phyloP scores from a whole-genome alignment of 2,329 filamentous ascomycete genomes.

The Cercospora sp. region DNA sequence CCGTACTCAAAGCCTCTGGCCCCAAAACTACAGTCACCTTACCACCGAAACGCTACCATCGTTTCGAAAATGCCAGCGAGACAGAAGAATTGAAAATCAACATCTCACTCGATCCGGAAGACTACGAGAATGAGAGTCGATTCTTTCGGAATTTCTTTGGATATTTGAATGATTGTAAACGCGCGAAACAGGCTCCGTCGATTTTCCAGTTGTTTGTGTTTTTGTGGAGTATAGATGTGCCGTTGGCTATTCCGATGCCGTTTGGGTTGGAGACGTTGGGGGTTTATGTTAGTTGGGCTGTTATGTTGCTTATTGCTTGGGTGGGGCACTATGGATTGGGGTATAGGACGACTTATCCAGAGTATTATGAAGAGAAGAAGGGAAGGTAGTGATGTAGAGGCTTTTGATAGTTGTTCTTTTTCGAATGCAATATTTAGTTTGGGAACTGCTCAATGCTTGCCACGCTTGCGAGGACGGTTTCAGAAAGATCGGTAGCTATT shows the following conservation, averaged over 20 bases:
- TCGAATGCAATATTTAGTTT: not conserved
- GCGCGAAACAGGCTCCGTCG: constrained; percentile 17
- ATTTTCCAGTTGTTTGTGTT: constrained; percentile 30
- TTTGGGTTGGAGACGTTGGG: constrained; percentile 22
- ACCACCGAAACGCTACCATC: constrained; percentile 26
- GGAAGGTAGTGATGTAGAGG: constrained; percentile 9
- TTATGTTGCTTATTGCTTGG: constrained; percentile 25
- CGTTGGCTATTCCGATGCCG: constrained; percentile 27
- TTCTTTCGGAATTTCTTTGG: constrained; percentile 31
- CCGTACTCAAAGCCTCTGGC: constrained; percentile 16
- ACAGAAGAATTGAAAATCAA: constrained; percentile 24
- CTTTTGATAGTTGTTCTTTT: not conserved
- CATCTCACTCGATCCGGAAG: constrained; percentile 26
- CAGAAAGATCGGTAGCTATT: not conserved
- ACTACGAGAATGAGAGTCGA: constrained; percentile 28
- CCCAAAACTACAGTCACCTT: constrained; percentile 17
- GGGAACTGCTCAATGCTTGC: no score
- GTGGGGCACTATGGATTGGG: constrained; percentile 24
- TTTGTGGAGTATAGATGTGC: constrained; percentile 26
- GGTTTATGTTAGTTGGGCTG: constrained; percentile 23
- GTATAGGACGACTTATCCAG: constrained; percentile 26
- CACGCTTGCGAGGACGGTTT: not conserved
- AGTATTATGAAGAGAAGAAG: constrained; percentile 27
- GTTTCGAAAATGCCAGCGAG: constrained; percentile 26
- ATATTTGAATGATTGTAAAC: constrained; percentile 27